Percentiles rank a stretch among this genome's conserved stretches.
Evolutionary conservation across 352 stramenopile species (phyloP).

Genomic region (Globisporangium nunn): DNA sequence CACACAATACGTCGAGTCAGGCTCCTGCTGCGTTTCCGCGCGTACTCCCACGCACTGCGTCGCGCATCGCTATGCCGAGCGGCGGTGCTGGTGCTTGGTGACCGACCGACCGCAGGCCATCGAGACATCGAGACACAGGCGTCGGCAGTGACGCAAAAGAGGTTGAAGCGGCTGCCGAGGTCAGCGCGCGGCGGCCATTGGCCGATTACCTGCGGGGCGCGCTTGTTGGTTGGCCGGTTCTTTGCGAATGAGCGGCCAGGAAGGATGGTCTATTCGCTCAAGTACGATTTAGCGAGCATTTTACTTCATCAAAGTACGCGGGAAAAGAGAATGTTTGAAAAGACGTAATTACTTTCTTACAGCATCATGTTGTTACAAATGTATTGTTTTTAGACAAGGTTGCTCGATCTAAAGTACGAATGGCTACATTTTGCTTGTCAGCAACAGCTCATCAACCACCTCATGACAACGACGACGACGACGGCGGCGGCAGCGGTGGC

Average conservation of each 20-base stretch:
- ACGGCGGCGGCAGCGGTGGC: conserved; percentile 4
- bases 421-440: not conserved
- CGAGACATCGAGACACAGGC: not conserved
- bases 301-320: too few species aligned
- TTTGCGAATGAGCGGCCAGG: not conserved
- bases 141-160: too few species aligned
- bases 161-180: not conserved
- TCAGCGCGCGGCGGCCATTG: not conserved
- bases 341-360: too few species aligned
- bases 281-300: not conserved
- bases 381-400: not conserved
- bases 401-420: not conserved
- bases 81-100: too few species aligned
- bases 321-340: too few species aligned
- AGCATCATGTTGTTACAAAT: not conserved
- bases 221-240: not conserved
- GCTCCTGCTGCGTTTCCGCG: too few species aligned
- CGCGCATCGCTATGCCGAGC: too few species aligned
- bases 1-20: too few species aligned
- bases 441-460: not conserved
- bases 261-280: not conserved
- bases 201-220: not conserved
- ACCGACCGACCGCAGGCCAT: not conserved
- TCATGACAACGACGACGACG: too few species aligned
- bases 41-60: too few species aligned